phyloP scores from a whole-genome alignment of 495 filamentous ascomycete species.

The Penicillium coffeae region DNA sequence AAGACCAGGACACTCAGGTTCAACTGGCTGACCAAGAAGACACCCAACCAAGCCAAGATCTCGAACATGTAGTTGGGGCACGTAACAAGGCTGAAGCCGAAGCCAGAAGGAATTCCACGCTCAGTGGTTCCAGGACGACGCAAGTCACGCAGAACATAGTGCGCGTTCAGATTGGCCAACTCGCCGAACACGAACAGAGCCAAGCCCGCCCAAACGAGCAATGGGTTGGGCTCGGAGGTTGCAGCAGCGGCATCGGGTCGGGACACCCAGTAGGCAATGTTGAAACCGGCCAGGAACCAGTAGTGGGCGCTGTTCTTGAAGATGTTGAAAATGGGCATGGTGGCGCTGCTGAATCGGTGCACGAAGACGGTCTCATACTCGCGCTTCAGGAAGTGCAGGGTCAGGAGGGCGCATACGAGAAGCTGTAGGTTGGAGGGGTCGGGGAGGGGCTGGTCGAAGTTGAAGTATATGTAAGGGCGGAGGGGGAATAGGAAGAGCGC shows the following conservation, averaged over 20 bases:
- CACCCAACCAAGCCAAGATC: slow-evolving; percentile 75
- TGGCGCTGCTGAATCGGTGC: slow-evolving; percentile 90
- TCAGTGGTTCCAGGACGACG: slow-evolving; percentile 78
- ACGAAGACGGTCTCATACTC: slow-evolving; percentile 92
- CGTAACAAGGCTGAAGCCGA: slow-evolving; percentile 83
- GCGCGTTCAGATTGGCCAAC: slow-evolving; percentile 71
- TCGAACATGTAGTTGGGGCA: slow-evolving; percentile 99
- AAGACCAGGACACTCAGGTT: slow-evolving; percentile 75
- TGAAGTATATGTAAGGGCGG: slow-evolving; percentile 69
- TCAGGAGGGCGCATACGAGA: slow-evolving; percentile 66
- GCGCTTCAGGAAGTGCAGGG: slow-evolving; percentile 87
- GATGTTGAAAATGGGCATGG: slow-evolving; percentile 84
- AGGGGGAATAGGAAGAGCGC: slow-evolving; percentile 63
- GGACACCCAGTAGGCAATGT: slow-evolving; percentile 85
- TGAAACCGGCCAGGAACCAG: slow-evolving; percentile 78
- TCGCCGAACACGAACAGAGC: slow-evolving; percentile 72
- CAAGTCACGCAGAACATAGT: slow-evolving; percentile 69
- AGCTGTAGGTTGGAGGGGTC: slow-evolving; percentile 62
- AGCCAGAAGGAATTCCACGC: slow-evolving; percentile 78
- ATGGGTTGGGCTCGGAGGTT: slow-evolving; percentile 33
- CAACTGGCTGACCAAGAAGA: slow-evolving; percentile 67
- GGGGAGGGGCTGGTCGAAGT: slow-evolving; percentile 46
- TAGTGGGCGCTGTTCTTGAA: slow-evolving; percentile 91
- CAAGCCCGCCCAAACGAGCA: slow-evolving; percentile 58
- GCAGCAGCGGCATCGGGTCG: slow-evolving; percentile 61